These are phyloP conservation scores for Claviceps purpurea DNA, from an alignment of 2,329 filamentous ascomycete genomes.

Conservation along the genomic window DNA sequence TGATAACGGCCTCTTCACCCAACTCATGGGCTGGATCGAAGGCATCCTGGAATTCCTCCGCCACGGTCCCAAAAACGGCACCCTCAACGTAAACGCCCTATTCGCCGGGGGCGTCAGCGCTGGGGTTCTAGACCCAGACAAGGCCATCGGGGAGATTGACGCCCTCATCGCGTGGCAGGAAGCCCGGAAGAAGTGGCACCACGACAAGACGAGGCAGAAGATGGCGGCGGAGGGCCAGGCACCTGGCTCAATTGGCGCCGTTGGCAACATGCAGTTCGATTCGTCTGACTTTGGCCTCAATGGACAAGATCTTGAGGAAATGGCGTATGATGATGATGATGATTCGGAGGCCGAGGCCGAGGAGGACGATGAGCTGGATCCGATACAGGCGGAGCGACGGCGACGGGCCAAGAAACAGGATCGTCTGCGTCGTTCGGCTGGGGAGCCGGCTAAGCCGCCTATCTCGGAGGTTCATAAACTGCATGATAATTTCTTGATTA, in stretches of 20 bases:
- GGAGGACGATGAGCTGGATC: constrained; percentile 67
- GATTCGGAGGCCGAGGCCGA: constrained; percentile 58
- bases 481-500: constrained; percentile 64
- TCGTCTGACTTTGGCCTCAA: constrained; percentile 84
- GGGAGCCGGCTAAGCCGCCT: constrained; percentile 69
- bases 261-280: constrained; percentile 47
- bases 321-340: constrained; percentile 62
- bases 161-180: constrained; percentile 85
- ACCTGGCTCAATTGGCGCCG: constrained; percentile 35
- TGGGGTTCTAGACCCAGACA: constrained; percentile 54
- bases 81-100: constrained; percentile 85
- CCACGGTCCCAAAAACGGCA: constrained; percentile 72
- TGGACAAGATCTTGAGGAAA: constrained; percentile 72
- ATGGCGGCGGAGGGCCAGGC: constrained; percentile 71
- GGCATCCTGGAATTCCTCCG: constrained; percentile 87
- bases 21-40: constrained; percentile 95
- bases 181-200: constrained; percentile 92
- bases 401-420: constrained; percentile 67
- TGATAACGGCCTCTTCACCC: constrained; percentile 90
- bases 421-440: constrained; percentile 63
- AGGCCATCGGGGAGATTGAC: constrained; percentile 70
- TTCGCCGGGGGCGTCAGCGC: constrained; percentile 67
- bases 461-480: constrained; percentile 72
- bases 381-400: constrained; percentile 75
- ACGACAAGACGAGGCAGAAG: constrained; percentile 95